Evolutionary conservation across 345 rosid genomes (phyloP).

Genomic region (Camelina sativa): DNA sequence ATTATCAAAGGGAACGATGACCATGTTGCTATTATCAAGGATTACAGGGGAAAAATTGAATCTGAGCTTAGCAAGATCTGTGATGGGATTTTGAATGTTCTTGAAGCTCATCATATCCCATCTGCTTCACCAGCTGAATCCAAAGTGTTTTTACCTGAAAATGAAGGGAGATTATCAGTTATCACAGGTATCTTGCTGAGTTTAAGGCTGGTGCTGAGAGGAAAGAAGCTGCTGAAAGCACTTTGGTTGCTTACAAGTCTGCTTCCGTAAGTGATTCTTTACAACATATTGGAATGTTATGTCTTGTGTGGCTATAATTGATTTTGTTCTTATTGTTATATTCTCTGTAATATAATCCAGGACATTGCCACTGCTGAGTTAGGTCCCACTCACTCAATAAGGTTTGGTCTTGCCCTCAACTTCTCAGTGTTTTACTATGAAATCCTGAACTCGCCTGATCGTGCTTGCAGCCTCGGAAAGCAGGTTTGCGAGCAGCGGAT

Average conservation of each 20-base stretch:
- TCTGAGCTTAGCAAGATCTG: constrained; percentile 96
- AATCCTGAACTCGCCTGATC: constrained; percentile 96
- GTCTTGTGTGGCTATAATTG: background rate
- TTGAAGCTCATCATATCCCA: constrained; percentile 86
- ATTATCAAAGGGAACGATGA: constrained; percentile 93
- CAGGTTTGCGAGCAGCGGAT: constrained; percentile 54
- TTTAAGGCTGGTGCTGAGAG: constrained; percentile 93
- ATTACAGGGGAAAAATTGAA: constrained; percentile 85
- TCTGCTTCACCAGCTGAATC: constrained; percentile 89
- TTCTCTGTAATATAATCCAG: constrained; percentile 41
- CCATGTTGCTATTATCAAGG: constrained; percentile 84
- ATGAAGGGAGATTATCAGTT: constrained; percentile 81
- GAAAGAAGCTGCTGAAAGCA: constrained; percentile 98
- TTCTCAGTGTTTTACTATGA: constrained; percentile 99
- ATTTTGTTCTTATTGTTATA: background rate
- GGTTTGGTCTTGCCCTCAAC: constrained; percentile 98
- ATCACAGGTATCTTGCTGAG: constrained; percentile 96
- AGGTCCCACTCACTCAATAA: constrained; percentile 96
- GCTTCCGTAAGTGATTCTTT: constrained; percentile 67
- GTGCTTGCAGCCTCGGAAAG: constrained; percentile 95
- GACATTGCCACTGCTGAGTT: constrained; percentile 89
- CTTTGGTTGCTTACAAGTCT: constrained; percentile 94
- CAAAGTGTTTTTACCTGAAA: constrained; percentile 94
- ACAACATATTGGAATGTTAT: background rate
- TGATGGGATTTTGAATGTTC: constrained; percentile 84